These are phyloP conservation scores for Moesziomyces globuligerus DNA, from an alignment of 1,284 basidiomycete genomes.

Conservation along the genomic window DNA sequence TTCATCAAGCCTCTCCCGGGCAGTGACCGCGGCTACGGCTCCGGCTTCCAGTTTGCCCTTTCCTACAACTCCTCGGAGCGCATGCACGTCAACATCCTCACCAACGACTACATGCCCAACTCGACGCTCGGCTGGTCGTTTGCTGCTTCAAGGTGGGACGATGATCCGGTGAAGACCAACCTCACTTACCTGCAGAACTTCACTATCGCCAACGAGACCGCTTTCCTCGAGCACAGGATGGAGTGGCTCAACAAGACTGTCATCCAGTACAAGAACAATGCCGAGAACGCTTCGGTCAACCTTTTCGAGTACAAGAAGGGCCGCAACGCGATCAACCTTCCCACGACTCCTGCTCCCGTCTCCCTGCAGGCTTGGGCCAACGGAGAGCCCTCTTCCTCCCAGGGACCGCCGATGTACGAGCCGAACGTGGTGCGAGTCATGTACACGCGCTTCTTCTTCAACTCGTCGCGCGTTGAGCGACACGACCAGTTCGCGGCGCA, in stretches of 20 bases:
- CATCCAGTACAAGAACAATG: constrained; percentile 50
- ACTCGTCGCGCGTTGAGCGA: constrained; percentile 49
- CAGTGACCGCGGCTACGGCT: constrained; percentile 29
- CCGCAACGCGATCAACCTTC: constrained; percentile 42
- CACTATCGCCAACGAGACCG: constrained; percentile 25
- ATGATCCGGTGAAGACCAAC: constrained; percentile 39
- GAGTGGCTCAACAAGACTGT: constrained; percentile 54
- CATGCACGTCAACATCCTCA: constrained; percentile 39
- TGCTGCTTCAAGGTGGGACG: constrained; percentile 37
- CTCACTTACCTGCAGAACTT: constrained; percentile 49
- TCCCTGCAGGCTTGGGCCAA: constrained; percentile 51
- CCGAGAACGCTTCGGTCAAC: constrained; percentile 27
- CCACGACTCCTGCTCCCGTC: constrained; percentile 48
- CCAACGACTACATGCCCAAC: constrained; percentile 47
- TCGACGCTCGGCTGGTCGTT: constrained; percentile 50
- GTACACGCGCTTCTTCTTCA: constrained; percentile 62
- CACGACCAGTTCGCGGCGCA: constrained; percentile 38
- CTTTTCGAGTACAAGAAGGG: constrained; percentile 32
- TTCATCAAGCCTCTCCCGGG: constrained; percentile 27
- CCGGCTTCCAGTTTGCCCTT: constrained; percentile 38
- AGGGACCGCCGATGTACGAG: constrained; percentile 46
- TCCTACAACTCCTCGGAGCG: constrained; percentile 46
- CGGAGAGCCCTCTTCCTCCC: constrained; percentile 39
- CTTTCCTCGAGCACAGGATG: constrained; percentile 51
- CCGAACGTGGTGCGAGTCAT: constrained; percentile 44